Percentiles rank a stretch among this genome's conserved stretches.
Conservation (phyloP, 495 filamentous ascomycete species). For the Wilcoxina mikolae region DNA sequence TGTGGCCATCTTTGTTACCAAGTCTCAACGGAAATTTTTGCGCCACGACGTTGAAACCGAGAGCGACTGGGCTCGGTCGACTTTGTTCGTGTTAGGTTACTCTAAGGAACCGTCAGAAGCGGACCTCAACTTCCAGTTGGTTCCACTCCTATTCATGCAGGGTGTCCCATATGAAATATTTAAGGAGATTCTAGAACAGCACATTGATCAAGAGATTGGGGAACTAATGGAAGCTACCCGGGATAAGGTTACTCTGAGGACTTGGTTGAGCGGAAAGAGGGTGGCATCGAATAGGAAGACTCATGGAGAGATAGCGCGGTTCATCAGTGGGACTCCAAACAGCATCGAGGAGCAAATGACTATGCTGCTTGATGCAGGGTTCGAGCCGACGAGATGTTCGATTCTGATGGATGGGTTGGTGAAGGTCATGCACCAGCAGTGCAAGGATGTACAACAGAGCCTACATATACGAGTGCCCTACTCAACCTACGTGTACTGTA, state of each 20-base stretch:
- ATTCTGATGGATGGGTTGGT: conserved; percentile 46
- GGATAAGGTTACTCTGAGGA: conserved; percentile 35
- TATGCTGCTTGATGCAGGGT: conserved; percentile 40
- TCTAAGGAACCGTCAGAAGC: conserved; percentile 48
- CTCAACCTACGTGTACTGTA: conserved; percentile 68
- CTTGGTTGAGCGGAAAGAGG: conserved; percentile 44
- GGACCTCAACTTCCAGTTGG: conserved; percentile 59
- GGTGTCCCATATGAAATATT: conserved; percentile 39
- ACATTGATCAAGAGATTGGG: conserved; percentile 45
- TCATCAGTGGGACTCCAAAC: conserved; percentile 38
- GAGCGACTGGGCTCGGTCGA: conserved; percentile 39
- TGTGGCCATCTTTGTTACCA: conserved; percentile 61
- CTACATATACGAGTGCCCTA: conserved; percentile 56
- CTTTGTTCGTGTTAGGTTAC: conserved; percentile 57
- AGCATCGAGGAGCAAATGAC: conserved; percentile 38
- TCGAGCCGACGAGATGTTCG: conserved; percentile 30
- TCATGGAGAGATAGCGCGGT: conserved; percentile 12
- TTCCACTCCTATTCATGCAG: conserved; percentile 59
- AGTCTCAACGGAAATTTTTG: conserved; percentile 68
- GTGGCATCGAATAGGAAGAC: background rate
- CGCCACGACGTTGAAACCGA: conserved; percentile 35
- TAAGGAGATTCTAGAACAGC: conserved; percentile 40
- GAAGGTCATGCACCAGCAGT: conserved; percentile 41
- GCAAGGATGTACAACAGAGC: conserved; percentile 41
- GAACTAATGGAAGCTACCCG: conserved; percentile 44